Conservation (phyloP, 768 basidiomycete species). For the Dioszegia crocea region DNA sequence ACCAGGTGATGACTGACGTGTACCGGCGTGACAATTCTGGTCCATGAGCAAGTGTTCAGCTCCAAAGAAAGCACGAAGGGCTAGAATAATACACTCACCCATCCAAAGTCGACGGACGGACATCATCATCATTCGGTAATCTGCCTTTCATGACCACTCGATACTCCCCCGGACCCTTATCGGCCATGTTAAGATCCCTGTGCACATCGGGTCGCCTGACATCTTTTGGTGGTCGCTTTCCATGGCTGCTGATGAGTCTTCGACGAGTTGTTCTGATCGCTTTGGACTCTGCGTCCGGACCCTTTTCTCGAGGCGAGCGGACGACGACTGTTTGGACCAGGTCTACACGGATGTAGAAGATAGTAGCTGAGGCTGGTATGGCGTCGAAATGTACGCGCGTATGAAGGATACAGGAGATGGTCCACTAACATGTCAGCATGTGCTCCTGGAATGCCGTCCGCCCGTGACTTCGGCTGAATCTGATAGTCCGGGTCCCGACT, state of each 20-base stretch:
- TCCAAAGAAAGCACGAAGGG: too few relatives aligned
- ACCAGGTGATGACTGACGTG: slow-evolving; percentile 26
- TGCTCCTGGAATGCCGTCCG: too few relatives aligned
- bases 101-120: slow-evolving; percentile 27
- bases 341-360: slow-evolving; percentile 25
- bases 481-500: too few relatives aligned
- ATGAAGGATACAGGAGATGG: slow-evolving; percentile 21
- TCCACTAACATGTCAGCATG: slow-evolving; percentile 17
- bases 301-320: slow-evolving; percentile 17
- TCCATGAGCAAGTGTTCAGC: too few relatives aligned
- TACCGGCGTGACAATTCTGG: slow-evolving; percentile 20
- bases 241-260: background rate
- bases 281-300: background rate
- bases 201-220: background rate
- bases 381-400: slow-evolving; percentile 6
- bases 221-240: background rate
- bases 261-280: background rate
- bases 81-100: slow-evolving; percentile 19
- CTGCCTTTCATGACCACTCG: slow-evolving; percentile 19
- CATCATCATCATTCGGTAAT: slow-evolving; percentile 28
- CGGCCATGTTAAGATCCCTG: background rate
- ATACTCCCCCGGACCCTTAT: slow-evolving; percentile 12
- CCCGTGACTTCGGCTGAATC: too few relatives aligned
- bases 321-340: slow-evolving; percentile 20
- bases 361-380: slow-evolving; percentile 18